phyloP scores from a whole-genome alignment of 1,284 basidiomycete species.

The Exsudoporus floridanus region DNA sequence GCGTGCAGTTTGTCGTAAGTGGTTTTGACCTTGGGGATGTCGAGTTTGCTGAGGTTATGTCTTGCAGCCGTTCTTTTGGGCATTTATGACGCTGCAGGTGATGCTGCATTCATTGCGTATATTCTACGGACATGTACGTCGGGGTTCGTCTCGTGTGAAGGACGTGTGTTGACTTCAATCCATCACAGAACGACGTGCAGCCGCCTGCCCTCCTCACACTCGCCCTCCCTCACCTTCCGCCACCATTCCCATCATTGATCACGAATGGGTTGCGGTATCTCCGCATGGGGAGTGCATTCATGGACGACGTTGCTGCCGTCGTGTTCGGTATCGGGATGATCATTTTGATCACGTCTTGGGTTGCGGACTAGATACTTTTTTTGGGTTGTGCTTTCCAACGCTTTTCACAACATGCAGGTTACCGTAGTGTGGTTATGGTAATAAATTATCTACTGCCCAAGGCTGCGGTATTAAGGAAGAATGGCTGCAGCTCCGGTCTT shows the following conservation, averaged over 20 bases:
- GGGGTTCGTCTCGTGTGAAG: neutral
- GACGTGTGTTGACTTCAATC: conserved; percentile 1
- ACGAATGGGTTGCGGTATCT: conserved; percentile 62
- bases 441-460: conserved; percentile 1
- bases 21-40: neutral
- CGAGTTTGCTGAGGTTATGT: conserved; percentile 8
- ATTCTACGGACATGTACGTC: conserved; percentile 63
- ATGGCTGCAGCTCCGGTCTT: conserved; percentile 52
- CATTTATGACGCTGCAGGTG: conserved; percentile 68
- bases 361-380: conserved; percentile 26
- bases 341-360: conserved; percentile 54
- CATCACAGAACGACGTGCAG: conserved; percentile 52
- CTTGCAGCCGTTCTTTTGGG: conserved; percentile 74
- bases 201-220: conserved; percentile 59
- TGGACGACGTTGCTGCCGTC: conserved; percentile 66
- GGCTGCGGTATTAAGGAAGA: conserved; percentile 39
- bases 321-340: conserved; percentile 67
- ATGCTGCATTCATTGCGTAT: conserved; percentile 68
- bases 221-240: conserved; percentile 62
- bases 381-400: neutral
- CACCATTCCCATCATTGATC: conserved; percentile 60
- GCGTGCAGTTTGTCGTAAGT: conserved; percentile 57
- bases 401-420: neutral
- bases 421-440: conserved; percentile 3
- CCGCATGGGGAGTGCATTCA: conserved; percentile 59